A percentile compares a stretch with the other conserved stretches of the same genome.
Evolutionary conservation across 371 early-diverging fungal species (phyloP).

Genomic region (Sporodiniella umbellata): DNA sequence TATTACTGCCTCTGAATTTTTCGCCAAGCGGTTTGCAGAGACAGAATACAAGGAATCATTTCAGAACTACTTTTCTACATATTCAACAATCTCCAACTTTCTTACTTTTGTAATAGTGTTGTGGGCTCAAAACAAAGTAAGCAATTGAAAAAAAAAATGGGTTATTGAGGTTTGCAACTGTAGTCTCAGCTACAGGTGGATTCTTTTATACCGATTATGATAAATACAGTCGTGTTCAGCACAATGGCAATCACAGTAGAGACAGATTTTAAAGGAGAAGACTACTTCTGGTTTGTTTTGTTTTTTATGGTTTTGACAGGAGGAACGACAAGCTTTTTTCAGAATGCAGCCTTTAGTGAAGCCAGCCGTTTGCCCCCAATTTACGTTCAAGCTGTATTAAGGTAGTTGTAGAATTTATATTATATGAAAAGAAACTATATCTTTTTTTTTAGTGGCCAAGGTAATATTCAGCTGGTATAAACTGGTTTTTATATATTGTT

Average conservation of each 20-base stretch:
- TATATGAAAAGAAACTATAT: neutral
- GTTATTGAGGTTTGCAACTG: neutral
- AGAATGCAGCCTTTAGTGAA: conserved; percentile 72
- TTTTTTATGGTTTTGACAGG: conserved; percentile 59
- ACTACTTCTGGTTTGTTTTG: conserved; percentile 63
- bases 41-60: conserved; percentile 62
- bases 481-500: too few species aligned
- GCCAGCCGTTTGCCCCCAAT: conserved; percentile 68
- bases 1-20: conserved; percentile 76
- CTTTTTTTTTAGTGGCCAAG: conserved; percentile 45
- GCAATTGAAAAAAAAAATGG: neutral
- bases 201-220: conserved; percentile 23
- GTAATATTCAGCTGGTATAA: too few species aligned
- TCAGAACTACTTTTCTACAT: conserved; percentile 75
- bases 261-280: conserved; percentile 19
- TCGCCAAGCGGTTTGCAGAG: conserved; percentile 58
- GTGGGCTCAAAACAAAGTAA: conserved; percentile 62
- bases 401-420: conserved; percentile 30
- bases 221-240: conserved; percentile 36
- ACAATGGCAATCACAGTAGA: conserved; percentile 32
- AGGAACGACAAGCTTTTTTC: conserved; percentile 60
- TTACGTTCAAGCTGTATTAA: conserved; percentile 74
- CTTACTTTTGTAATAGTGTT: conserved; percentile 53
- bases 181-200: conserved; percentile 21
- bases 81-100: conserved; percentile 61